A percentile compares a stretch with the other conserved stretches of the same genome.
Conservation (phyloP, 352 stramenopile genomes). For the Phytophthora tentaculata region DNA sequence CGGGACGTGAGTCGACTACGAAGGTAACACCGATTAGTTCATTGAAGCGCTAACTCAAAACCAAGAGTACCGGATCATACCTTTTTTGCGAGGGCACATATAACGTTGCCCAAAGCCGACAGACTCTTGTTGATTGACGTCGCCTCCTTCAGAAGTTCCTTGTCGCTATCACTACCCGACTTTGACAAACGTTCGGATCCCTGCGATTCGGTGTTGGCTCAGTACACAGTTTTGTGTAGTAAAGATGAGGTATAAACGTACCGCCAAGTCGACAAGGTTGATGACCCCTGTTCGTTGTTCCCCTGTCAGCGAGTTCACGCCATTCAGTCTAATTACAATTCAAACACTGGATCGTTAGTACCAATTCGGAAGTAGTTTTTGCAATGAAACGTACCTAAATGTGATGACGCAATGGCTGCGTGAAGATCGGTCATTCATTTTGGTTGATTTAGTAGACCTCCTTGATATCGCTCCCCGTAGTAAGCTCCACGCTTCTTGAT, state of each 20-base stretch:
- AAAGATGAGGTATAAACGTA: too few species aligned
- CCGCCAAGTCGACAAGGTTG: slow-evolving; percentile 83
- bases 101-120: slow-evolving; percentile 84
- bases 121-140: slow-evolving; percentile 91
- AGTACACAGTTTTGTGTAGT: too few species aligned
- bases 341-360: slow-evolving; percentile 1
- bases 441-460: slow-evolving; percentile 83
- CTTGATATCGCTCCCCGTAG: slow-evolving; percentile 63
- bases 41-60: neutral
- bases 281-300: slow-evolving; percentile 68
- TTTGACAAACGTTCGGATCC: slow-evolving; percentile 87
- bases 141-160: slow-evolving; percentile 85
- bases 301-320: slow-evolving; percentile 65
- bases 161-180: slow-evolving; percentile 76
- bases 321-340: slow-evolving; percentile 58
- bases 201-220: slow-evolving; percentile 30
- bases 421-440: slow-evolving; percentile 87
- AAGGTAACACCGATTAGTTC: slow-evolving; percentile 8
- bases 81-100: slow-evolving; percentile 84
- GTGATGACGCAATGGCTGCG: slow-evolving; percentile 88
- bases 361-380: neutral
- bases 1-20: slow-evolving; percentile 74
- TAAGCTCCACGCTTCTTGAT: slow-evolving; percentile 72
- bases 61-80: slow-evolving; percentile 28
- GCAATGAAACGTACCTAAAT: slow-evolving; percentile 55